phyloP scores from a whole-genome alignment of 2,329 filamentous ascomycete genomes.

The Monilinia polystroma region DNA sequence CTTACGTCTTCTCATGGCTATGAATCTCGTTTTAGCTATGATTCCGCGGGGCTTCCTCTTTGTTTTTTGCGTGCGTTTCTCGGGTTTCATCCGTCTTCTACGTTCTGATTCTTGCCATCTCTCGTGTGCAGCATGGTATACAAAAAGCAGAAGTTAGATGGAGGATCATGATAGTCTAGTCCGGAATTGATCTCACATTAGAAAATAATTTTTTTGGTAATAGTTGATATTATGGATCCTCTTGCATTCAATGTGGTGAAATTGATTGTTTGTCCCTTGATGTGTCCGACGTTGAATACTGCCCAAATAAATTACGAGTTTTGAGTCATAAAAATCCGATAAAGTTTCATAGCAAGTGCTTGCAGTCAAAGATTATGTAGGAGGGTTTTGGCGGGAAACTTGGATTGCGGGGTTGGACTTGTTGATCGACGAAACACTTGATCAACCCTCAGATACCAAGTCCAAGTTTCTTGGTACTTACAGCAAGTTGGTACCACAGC shows the following conservation, averaged over 20 bases:
- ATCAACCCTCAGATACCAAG: neutral
- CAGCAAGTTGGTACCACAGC: neutral
- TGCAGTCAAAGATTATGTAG: neutral
- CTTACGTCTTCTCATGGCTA: constrained; percentile 35
- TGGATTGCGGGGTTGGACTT: neutral
- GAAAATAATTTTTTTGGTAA: constrained; percentile 32
- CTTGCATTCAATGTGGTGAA: neutral
- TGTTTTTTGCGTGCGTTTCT: constrained; percentile 33
- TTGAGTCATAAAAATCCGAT: neutral
- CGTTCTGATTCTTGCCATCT: constrained; percentile 37
- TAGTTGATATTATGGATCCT: constrained; percentile 6
- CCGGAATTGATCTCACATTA: constrained; percentile 42
- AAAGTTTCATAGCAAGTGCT: neutral
- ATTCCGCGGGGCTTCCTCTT: constrained; percentile 32
- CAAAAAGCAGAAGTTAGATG: constrained; percentile 41
- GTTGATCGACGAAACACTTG: too few species aligned
- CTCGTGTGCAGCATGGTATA: constrained; percentile 22
- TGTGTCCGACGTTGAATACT: neutral
- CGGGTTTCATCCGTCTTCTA: constrained; percentile 36
- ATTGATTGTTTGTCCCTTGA: neutral
- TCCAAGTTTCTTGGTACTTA: neutral
- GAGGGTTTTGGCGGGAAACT: neutral
- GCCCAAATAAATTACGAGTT: neutral
- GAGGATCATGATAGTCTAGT: constrained; percentile 42
- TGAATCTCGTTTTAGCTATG: constrained; percentile 35